phyloP scores from a whole-genome alignment of 164 flowering plant genomes.

The Tetrastigma voinierianum region DNA sequence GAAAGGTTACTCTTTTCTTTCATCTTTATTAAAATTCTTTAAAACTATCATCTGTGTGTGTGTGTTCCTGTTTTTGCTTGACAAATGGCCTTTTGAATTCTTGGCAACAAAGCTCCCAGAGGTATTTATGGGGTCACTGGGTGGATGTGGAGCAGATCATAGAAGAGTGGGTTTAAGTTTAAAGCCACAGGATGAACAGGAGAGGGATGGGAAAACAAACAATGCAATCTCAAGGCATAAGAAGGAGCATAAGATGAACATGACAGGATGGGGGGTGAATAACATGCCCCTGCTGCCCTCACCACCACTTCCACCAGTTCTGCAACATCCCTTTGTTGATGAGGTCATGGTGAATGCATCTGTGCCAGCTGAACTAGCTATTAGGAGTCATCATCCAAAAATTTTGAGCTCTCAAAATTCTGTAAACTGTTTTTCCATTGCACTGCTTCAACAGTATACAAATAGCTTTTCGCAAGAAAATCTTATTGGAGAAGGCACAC shows the following conservation, averaged over 20 bases:
- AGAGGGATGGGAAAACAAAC: conserved; percentile 18
- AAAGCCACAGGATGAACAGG: conserved; percentile 16
- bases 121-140: conserved; percentile 23
- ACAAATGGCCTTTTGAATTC: not conserved
- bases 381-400: conserved; percentile 17
- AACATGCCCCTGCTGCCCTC: conserved; percentile 19
- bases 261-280: conserved; percentile 18
- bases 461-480: conserved; percentile 77
- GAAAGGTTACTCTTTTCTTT: conserved; percentile 30
- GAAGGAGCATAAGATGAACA: conserved; percentile 29
- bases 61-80: conserved; percentile 2
- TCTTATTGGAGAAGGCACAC: conserved; percentile 66
- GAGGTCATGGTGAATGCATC: conserved; percentile 36
- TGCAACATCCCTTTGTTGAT: conserved; percentile 21
- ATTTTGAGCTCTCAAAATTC: conserved; percentile 29
- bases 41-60: not conserved
- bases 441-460: conserved; percentile 79
- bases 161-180: conserved; percentile 12
- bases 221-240: conserved; percentile 16
- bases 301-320: conserved; percentile 33
- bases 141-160: conserved; percentile 20
- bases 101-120: conserved; percentile 31
- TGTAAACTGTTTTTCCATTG: conserved; percentile 52
- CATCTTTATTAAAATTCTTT: not conserved
- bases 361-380: conserved; percentile 19